A percentile compares a stretch with the other conserved stretches of the same genome.
Conservation (phyloP, 129 eudicot genomes). For the Lonicera japonica region DNA sequence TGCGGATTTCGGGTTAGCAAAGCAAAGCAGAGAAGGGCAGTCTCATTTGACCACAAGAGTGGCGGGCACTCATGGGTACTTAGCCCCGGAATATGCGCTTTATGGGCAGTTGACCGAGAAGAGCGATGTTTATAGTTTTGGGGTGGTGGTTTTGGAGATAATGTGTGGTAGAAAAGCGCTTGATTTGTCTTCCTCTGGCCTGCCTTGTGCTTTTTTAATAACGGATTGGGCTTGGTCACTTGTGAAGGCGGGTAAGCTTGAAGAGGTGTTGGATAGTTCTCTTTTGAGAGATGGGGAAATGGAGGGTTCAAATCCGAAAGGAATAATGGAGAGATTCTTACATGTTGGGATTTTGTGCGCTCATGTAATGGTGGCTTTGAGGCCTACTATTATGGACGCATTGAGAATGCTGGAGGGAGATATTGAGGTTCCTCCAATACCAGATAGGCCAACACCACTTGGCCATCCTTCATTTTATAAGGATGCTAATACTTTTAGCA, state of each 20-base stretch:
- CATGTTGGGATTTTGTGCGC: conserved; percentile 82
- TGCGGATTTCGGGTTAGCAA: conserved; percentile 81
- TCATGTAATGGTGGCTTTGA: conserved; percentile 81
- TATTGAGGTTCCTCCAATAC: conserved; percentile 66
- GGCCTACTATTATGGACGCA: conserved; percentile 74
- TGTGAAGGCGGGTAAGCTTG: conserved; percentile 51
- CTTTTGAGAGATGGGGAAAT: conserved; percentile 32
- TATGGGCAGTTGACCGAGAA: conserved; percentile 79
- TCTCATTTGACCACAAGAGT: conserved; percentile 88
- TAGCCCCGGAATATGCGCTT: conserved; percentile 81
- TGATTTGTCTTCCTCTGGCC: conserved; percentile 44
- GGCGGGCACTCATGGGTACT: conserved; percentile 82
- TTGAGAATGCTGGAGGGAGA: conserved; percentile 84
- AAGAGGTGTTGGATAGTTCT: conserved; percentile 38
- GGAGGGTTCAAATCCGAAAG: conserved; percentile 46
- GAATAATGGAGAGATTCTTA: conserved; percentile 69
- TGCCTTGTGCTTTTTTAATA: conserved; percentile 52
- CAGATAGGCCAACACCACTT: conserved; percentile 67
- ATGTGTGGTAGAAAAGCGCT: conserved; percentile 87
- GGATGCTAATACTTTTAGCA: conserved; percentile 45
- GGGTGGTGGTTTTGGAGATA: conserved; percentile 68
- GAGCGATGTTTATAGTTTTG: conserved; percentile 83
- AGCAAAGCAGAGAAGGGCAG: conserved; percentile 69
- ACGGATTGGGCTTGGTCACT: conserved; percentile 87
- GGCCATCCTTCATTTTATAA: conserved; percentile 52